These are phyloP conservation scores for Metarhizium album DNA, from an alignment of 2,329 filamentous ascomycete genomes.

Conservation along the genomic window DNA sequence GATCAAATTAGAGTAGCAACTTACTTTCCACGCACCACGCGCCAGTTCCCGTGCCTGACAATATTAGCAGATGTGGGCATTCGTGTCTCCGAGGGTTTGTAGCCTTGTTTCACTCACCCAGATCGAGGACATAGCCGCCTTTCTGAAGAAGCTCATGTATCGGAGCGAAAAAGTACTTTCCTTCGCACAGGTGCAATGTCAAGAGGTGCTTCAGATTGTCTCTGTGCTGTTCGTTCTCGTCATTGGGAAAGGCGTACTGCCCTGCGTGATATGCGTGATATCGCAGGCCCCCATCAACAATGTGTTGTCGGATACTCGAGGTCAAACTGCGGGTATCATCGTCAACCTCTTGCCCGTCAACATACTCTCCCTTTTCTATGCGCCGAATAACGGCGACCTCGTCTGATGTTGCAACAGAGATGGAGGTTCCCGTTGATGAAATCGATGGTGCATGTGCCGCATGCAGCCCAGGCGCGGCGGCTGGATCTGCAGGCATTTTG, in stretches of 20 bases:
- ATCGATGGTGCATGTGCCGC: not conserved
- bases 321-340: conserved; percentile 30
- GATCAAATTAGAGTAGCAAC: conserved; percentile 12
- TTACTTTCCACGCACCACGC: conserved; percentile 40
- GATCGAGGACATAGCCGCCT: conserved; percentile 34
- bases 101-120: conserved; percentile 24
- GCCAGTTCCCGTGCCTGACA: conserved; percentile 37
- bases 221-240: conserved; percentile 30
- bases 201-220: conserved; percentile 31
- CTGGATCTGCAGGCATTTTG: not conserved
- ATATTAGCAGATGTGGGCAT: not conserved
- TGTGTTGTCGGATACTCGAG: conserved; percentile 31
- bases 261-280: conserved; percentile 32
- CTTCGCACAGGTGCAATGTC: conserved; percentile 27
- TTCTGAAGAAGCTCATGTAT: conserved; percentile 25
- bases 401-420: conserved; percentile 20
- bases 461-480: not conserved
- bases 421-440: conserved; percentile 8
- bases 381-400: conserved; percentile 20
- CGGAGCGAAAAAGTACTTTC: conserved; percentile 33
- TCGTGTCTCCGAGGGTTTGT: conserved; percentile 1
- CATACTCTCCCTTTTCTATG: conserved; percentile 22
- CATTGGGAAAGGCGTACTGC: conserved; percentile 32
- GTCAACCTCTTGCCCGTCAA: conserved; percentile 11
- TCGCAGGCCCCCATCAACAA: conserved; percentile 28